Conservation (phyloP, 208 protist species). For the Herpetomonas tarakana region DNA sequence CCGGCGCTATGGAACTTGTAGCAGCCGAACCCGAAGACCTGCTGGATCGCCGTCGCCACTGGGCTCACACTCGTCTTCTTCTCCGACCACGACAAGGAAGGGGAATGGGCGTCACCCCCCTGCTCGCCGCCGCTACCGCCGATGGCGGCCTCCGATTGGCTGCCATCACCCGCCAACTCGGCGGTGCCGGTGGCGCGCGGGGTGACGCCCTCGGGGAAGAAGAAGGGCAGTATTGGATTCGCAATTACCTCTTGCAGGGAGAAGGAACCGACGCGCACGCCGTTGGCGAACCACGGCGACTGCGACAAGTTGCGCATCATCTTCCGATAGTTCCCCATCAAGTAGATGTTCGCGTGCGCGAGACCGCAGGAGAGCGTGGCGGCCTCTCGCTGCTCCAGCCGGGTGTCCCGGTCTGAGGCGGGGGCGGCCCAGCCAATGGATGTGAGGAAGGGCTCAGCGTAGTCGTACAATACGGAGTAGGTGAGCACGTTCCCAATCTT, state of each 20-base stretch:
- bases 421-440: conserved; percentile 29
- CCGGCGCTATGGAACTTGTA: conserved; percentile 94
- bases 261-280: conserved; percentile 67
- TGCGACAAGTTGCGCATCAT: conserved; percentile 82
- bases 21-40: conserved; percentile 72
- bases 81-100: no score
- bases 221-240: conserved; percentile 69
- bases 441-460: conserved; percentile 62
- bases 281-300: conserved; percentile 84
- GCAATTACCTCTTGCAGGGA: conserved; percentile 87
- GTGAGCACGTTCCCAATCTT: conserved; percentile 53
- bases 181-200: conserved; percentile 1
- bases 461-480: conserved; percentile 75
- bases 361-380: conserved; percentile 42
- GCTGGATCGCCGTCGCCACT: conserved; percentile 17
- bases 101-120: background rate
- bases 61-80: conserved; percentile 10
- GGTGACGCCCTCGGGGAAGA: conserved; percentile 72
- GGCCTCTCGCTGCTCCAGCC: conserved; percentile 17
- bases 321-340: conserved; percentile 86
- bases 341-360: conserved; percentile 72
- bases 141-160: no score
- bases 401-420: background rate
- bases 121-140: background rate
- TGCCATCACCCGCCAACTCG: background rate